Percentiles rank a stretch among this genome's conserved stretches.
Conservation (phyloP, 2,329 filamentous ascomycete genomes). For the Neophaeococcomyces aloes region DNA sequence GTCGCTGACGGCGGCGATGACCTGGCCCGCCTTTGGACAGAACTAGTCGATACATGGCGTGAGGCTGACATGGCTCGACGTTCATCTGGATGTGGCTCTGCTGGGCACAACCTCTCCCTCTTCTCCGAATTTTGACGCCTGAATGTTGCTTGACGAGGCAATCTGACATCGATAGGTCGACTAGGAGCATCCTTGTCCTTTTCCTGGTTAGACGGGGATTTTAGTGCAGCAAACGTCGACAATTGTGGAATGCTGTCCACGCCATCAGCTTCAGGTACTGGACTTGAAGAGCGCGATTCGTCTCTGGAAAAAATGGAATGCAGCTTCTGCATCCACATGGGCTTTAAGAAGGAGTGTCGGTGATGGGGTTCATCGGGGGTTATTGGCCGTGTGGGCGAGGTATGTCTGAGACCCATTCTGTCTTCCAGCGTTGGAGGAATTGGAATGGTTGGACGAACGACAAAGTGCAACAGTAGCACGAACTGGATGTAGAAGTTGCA, state of each 20-base stretch:
- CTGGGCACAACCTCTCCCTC: slow-evolving; percentile 59
- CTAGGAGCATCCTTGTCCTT: slow-evolving; percentile 4
- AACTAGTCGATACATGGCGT: slow-evolving; percentile 9
- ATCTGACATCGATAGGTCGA: slow-evolving; percentile 55
- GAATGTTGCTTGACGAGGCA: slow-evolving; percentile 69
- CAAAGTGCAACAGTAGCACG: slow-evolving; percentile 7
- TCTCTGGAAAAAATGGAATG: slow-evolving; percentile 8
- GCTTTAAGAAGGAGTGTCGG: slow-evolving; percentile 3
- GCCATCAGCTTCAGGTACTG: background rate
- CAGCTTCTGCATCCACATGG: slow-evolving; percentile 5
- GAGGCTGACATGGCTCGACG: slow-evolving; percentile 60
- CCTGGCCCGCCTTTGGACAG: slow-evolving; percentile 28
- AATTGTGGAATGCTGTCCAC: background rate
- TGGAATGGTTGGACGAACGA: background rate
- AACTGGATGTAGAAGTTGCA: background rate
- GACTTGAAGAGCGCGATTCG: slow-evolving; percentile 7
- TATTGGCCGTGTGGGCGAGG: slow-evolving; percentile 5
- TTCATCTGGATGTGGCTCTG: slow-evolving; percentile 53
- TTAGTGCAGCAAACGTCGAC: background rate
- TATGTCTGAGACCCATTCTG: slow-evolving; percentile 8
- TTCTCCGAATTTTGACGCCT: slow-evolving; percentile 73
- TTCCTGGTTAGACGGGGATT: background rate
- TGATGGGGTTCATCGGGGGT: slow-evolving; percentile 1
- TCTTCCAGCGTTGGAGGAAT: background rate
- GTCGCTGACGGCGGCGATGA: slow-evolving; percentile 31